These are phyloP conservation scores for Patellifolia procumbens DNA, from an alignment of 179 eudicot genomes.

Conservation along the genomic window DNA sequence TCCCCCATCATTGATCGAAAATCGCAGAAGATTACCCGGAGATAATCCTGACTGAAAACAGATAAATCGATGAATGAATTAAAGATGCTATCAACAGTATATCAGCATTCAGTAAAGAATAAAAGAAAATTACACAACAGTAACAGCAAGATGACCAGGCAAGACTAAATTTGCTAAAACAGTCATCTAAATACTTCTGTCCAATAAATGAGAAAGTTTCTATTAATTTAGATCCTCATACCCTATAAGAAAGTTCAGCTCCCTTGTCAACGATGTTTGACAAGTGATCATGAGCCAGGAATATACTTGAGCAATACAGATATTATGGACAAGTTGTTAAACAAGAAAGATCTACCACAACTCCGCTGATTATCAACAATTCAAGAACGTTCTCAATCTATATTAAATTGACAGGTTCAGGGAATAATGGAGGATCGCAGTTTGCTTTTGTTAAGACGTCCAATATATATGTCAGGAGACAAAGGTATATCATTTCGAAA, in stretches of 20 bases:
- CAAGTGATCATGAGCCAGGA: background rate
- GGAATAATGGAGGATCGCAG: too few relatives aligned
- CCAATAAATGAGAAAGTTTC: background rate
- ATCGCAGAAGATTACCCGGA: conserved; percentile 69
- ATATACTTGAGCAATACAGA: too few relatives aligned
- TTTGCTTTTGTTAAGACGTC: background rate
- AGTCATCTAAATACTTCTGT: background rate
- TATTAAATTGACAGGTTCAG: too few relatives aligned
- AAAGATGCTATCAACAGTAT: background rate
- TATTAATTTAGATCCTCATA: background rate
- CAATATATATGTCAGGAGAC: background rate
- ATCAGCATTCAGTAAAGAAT: background rate
- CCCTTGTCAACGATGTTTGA: conserved; percentile 5
- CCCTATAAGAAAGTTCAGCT: background rate
- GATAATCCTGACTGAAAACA: conserved; percentile 56
- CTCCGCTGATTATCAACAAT: too few relatives aligned
- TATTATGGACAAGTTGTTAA: too few relatives aligned
- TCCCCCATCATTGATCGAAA: conserved; percentile 70
- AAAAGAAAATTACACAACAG: background rate
- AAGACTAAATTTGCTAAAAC: background rate
- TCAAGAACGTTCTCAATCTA: too few relatives aligned
- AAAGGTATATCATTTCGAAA: background rate
- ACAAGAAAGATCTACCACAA: too few relatives aligned
- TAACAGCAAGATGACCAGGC: background rate
- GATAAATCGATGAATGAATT: background rate